These are phyloP conservation scores for Citrus inodora DNA, from an alignment of 345 rosid genomes.

Conservation along the genomic window DNA sequence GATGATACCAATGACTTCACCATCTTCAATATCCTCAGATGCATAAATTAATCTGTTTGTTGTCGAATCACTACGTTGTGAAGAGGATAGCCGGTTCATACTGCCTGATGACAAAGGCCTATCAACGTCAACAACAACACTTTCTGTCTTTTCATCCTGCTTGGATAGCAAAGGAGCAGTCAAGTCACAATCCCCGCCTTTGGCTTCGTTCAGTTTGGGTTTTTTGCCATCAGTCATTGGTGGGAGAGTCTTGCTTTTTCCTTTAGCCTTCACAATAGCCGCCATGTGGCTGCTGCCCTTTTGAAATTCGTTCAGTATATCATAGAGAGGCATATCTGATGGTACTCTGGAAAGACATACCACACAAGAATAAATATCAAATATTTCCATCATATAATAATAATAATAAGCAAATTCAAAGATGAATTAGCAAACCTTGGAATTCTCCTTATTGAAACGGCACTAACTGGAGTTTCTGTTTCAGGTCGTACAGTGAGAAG, in stretches of 20 bases:
- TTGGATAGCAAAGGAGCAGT: conserved; percentile 62
- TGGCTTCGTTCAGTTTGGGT: conserved; percentile 33
- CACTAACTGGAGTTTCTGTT: conserved; percentile 86
- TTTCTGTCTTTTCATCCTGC: conserved; percentile 50
- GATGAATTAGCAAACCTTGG: conserved; percentile 53
- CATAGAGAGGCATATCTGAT: conserved; percentile 93
- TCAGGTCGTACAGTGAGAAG: conserved; percentile 97
- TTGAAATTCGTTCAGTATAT: conserved; percentile 94
- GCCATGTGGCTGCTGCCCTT: conserved; percentile 99
- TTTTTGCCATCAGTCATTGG: conserved; percentile 36
- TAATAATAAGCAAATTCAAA: background rate
- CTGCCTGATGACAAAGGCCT: conserved; percentile 31
- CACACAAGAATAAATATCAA: conserved; percentile 9
- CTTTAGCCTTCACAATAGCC: conserved; percentile 83
- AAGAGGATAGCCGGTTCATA: conserved; percentile 23
- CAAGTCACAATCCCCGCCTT: conserved; percentile 36
- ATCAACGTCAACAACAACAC: conserved; percentile 61
- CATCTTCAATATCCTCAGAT: conserved; percentile 81
- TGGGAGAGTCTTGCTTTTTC: conserved; percentile 45
- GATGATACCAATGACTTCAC: conserved; percentile 91
- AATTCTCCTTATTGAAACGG: conserved; percentile 87
- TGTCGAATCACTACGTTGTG: conserved; percentile 31
- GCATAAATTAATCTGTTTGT: conserved; percentile 39
- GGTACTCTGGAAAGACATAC: conserved; percentile 67
- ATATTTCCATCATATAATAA: background rate